phyloP scores from a whole-genome alignment of 306 rosid genomes.

The Cercis canadensis region DNA sequence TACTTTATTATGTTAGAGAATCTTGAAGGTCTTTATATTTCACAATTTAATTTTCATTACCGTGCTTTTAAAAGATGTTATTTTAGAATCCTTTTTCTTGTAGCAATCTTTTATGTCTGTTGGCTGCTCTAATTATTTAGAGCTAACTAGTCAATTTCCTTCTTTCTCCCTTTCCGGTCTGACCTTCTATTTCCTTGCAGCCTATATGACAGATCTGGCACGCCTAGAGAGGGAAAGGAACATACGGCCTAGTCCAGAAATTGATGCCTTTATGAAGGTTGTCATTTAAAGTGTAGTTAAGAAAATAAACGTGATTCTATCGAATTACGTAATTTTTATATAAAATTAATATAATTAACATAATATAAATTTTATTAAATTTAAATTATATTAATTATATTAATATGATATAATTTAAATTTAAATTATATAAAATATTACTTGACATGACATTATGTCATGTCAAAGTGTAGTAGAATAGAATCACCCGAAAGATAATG shows the following conservation, averaged over 20 bases:
- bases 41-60: neutral
- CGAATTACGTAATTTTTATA: too few relatives aligned
- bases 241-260: slow-evolving; percentile 78
- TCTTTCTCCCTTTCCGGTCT: neutral
- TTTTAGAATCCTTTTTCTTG: neutral
- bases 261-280: slow-evolving; percentile 96
- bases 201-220: slow-evolving; percentile 50
- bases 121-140: neutral
- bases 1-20: neutral
- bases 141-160: slow-evolving; percentile 2
- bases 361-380: too few relatives aligned
- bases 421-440: too few relatives aligned
- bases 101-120: neutral
- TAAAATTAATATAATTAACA: too few relatives aligned
- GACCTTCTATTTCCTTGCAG: slow-evolving; percentile 41
- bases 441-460: too few relatives aligned
- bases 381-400: too few relatives aligned
- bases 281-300: neutral
- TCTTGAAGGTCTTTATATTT: neutral
- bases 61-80: neutral
- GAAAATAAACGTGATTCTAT: too few relatives aligned
- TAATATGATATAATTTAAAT: too few relatives aligned
- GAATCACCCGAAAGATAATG: too few relatives aligned
- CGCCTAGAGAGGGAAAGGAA: slow-evolving; percentile 62
- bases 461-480: too few relatives aligned